phyloP scores from a whole-genome alignment of 257 asterid species.

The Fraxinus americana region DNA sequence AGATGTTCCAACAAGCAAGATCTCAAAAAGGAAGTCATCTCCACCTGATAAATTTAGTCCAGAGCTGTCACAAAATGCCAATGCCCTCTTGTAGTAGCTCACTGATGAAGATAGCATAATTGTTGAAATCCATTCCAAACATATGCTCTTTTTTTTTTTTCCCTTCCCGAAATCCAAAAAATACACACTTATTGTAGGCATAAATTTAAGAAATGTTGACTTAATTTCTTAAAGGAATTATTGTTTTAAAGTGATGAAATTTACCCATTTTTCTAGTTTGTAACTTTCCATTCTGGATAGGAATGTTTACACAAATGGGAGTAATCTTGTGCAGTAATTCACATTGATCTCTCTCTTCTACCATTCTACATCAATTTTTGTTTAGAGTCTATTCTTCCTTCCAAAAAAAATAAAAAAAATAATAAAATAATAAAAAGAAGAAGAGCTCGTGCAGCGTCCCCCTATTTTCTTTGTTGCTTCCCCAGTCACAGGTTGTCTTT shows the following conservation, averaged over 20 bases:
- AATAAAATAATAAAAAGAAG: no score
- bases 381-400: neutral
- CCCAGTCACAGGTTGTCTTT: neutral
- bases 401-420: no score
- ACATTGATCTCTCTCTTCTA: neutral
- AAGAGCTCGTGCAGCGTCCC: neutral
- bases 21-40: neutral
- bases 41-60: neutral
- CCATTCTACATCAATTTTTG: neutral
- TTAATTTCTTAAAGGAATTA: neutral
- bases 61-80: neutral
- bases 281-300: neutral
- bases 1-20: neutral
- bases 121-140: neutral
- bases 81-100: neutral
- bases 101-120: neutral
- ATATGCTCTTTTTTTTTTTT: no score
- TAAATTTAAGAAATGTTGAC: neutral
- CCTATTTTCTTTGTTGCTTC: neutral
- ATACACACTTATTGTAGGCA: neutral
- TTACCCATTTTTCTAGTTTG: neutral
- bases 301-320: neutral
- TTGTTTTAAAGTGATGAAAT: neutral
- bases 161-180: no score
- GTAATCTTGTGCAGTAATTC: neutral